Evolutionary conservation across 495 filamentous ascomycete genomes (phyloP).

Genomic region (Neurospora sp.): DNA sequence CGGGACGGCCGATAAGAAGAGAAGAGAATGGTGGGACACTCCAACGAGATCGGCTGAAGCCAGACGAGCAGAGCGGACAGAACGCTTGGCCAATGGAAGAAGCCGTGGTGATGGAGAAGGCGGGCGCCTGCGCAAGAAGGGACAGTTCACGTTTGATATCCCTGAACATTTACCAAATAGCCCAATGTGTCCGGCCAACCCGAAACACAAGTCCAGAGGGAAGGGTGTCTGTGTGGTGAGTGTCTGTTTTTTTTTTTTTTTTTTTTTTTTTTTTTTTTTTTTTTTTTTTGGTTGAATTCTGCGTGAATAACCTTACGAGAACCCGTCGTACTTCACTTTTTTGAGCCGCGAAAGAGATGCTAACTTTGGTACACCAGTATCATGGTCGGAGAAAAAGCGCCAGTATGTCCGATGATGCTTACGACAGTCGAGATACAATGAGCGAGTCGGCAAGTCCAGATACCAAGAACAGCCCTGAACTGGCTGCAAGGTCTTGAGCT

Average conservation of each 20-base stretch:
- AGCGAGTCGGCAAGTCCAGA: background rate
- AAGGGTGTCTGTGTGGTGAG: conserved; percentile 45
- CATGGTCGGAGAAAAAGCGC: background rate
- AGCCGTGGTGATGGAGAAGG: background rate
- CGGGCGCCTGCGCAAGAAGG: conserved; percentile 3
- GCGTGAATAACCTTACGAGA: background rate
- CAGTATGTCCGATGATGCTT: background rate
- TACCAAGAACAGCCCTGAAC: background rate
- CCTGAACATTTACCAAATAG: conserved; percentile 57
- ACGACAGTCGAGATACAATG: background rate
- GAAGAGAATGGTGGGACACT: conserved; percentile 14
- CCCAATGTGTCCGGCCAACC: conserved; percentile 53
- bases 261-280: background rate
- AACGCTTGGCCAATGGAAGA: background rate
- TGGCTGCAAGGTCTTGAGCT: background rate
- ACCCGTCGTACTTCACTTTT: background rate
- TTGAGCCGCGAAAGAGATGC: background rate
- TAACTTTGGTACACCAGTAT: background rate
- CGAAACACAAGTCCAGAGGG: conserved; percentile 40
- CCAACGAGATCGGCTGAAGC: background rate
- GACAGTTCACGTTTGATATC: conserved; percentile 41
- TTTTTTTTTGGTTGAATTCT: background rate
- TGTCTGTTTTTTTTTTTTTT: background rate
- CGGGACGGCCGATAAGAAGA: background rate
- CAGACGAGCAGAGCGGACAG: background rate